Base-by-base conservation (phyloP, 331 rosid genomes). In the Spiraea crenata region DNA sequence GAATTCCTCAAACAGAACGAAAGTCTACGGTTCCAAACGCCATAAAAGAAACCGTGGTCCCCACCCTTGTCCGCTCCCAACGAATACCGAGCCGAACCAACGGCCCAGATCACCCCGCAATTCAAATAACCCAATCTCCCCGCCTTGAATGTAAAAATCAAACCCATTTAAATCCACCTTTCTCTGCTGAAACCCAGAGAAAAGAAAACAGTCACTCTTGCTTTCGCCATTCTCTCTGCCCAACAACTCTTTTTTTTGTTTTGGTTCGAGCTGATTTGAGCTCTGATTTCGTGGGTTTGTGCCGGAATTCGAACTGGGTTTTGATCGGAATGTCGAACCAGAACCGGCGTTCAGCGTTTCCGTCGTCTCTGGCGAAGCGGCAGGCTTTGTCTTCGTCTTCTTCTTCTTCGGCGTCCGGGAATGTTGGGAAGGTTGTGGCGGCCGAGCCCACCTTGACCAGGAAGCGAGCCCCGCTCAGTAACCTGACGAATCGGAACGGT, bases 381-480 rank as follows among this genome's bases (percentile, higher is more conserved):
- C 87, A 84, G 10, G 89, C 93, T 5, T 73, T 86, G 1, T 71
- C 84, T 6, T 68, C 87, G 1, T 82, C 87, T 7, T 58, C 63
- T 5, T 37, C 64, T 59, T 59, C 54, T 1, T 49, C 44, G 5
- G 20, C 64, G 1, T 37, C 20, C 9, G 87, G 82, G 20, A 85
- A 76, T 72, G 50, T 16, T 0, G 82, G 83, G 6, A 88, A 84
- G 76, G 75, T 72, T 69, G 45, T 70, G 15, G 79, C 84, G 0
- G 79, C 74, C 7, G 76, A 84, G 34, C 75, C 88, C 0, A 76
- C 75, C 25, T 25, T 85, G 80, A 83, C 92, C 4, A 93, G 86
- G 92, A 93, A 89, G 78, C 89, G 99, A n/a, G 87, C 96, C 4
- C 97, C 99, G 48, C 92, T 93, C n/a, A 49, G 89, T 42, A 89